Base-by-base conservation (phyloP, 345 rosid genomes). In the Brassica rapa region DNA sequence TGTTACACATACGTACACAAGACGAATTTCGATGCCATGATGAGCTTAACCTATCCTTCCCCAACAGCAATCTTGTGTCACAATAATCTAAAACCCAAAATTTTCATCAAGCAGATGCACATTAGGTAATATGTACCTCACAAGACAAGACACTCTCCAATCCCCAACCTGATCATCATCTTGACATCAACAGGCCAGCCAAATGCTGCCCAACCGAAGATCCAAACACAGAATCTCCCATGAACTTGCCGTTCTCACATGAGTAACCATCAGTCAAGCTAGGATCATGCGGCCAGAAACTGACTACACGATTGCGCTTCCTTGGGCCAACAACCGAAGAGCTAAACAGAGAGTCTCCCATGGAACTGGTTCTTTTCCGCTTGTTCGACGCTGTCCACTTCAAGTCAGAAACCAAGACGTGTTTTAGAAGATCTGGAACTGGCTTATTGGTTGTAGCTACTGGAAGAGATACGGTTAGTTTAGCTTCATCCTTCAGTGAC, bases 191-290 rank as follows among this genome's bases (percentile, higher is more conserved):
- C 85, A 93, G 71, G 86, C 83, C 86, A 66, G 90, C 75, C 75
- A 86, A 84, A 41, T 85, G 72, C 9, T 86, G 85, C 76, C 82
- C 88, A 23, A 77, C 88, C 24, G 91, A 67, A 74, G 88, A 81
- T 59, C 76, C 78, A 71, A 90, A 90, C 0, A 79, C 67, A 32
- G 93, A 72, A 68, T 85, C 93, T 43, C 88, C 83, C 68, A 76
- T 66, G 78, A 83, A 88, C 81, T 93, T 90, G 84, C 93, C 87
- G 79, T 86, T 93, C 56, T 91, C 98, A 66, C 68, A 2, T n/a
- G 76, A 55, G 46, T 65, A 23, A 24, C 77, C 76, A 57, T 66
- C 60, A 43, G 33, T 71, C 19, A 29, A 59, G 60, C 71, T 78
- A 76, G 76, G 71, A 80, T 51, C 56, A 5, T 81, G 84, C 37